Evolutionary conservation across 306 rosid genomes (phyloP), one percentile per base, ranked within the genome.

Genomic region (Astragalus glycyphyllos): DNA sequence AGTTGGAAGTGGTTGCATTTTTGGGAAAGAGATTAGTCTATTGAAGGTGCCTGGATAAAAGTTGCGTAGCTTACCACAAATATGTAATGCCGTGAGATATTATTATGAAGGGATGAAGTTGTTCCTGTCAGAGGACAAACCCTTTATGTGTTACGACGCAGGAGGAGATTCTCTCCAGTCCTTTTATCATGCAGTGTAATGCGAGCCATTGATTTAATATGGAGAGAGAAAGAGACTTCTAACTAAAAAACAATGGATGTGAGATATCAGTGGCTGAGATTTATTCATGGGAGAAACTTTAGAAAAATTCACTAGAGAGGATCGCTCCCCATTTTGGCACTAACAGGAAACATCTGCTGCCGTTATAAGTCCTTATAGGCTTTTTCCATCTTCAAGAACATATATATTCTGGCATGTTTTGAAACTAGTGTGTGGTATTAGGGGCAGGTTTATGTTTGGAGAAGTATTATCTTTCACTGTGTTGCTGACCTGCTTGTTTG

Each of bases 401-500:
- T 66, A 31, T n/a, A 58, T 57, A 40, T 60, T 57, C 31, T 60
- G 55, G 11, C 31, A 5, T 67, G 14, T 61, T 68, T 47, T 74
- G 40, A 40, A 58, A 31, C 13, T 48, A 32, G 46, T 1, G 12
- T 71, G 47, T 69, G 32, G 45, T 26, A 48, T 64, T 57, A n/a
- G 62, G 31, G 32, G 31, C n/a, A 56, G 55, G 7, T 37, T 23
- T 9, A 23, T 42, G 40, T 69, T 46, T 47, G 68, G 42, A 12
- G 14, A 79, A 37, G 40, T 54, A 26, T 48, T 14, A 15, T 61
- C 11, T 9, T 47, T 67, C 14, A 13, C 50, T 42, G 6, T 32
- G 64, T 72, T 61, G 44, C 49, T 50, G 69, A 37, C 14, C 42
- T 32, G 42, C 51, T 63, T 73, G 29, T 34, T 60, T 68, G 51